A percentile compares a stretch with the other conserved stretches of the same genome.
These are phyloP conservation scores for Paulownia fortunei DNA, from an alignment of 257 asterid species.

Conservation along the genomic window DNA sequence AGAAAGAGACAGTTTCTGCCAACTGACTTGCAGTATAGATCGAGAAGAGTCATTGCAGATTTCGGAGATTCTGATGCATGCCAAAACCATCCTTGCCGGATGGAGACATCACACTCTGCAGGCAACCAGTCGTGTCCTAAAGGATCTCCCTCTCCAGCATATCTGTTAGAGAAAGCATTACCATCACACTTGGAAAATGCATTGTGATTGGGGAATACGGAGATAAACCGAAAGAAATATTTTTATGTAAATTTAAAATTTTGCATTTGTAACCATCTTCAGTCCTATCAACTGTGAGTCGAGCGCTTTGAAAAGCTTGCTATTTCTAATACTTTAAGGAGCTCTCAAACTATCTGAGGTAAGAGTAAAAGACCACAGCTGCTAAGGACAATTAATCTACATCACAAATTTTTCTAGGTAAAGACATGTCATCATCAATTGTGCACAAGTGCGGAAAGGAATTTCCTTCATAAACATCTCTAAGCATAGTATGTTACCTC, in stretches of 20 bases:
- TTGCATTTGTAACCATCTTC: background rate
- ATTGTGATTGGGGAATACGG: background rate
- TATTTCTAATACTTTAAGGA: background rate
- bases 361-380: background rate
- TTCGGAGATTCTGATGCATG: constrained; percentile 83
- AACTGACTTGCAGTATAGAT: constrained; percentile 83
- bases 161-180: constrained; percentile 49
- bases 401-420: background rate
- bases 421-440: background rate
- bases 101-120: constrained; percentile 92
- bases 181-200: background rate
- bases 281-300: background rate
- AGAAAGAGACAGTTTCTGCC: constrained; percentile 88
- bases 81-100: constrained; percentile 98
- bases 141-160: constrained; percentile 76
- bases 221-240: background rate
- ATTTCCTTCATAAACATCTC: background rate
- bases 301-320: background rate
- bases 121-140: constrained; percentile 93
- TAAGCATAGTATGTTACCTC: background rate
- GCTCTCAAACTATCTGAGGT: background rate
- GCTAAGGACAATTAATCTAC: background rate
- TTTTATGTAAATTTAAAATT: background rate
- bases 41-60: constrained; percentile 82
- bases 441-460: no score